Evolutionary conservation across 148 eudicot genomes (phyloP), one percentile per base, ranked within the genome.

Genomic region (Vaccinium macrocarpon): DNA sequence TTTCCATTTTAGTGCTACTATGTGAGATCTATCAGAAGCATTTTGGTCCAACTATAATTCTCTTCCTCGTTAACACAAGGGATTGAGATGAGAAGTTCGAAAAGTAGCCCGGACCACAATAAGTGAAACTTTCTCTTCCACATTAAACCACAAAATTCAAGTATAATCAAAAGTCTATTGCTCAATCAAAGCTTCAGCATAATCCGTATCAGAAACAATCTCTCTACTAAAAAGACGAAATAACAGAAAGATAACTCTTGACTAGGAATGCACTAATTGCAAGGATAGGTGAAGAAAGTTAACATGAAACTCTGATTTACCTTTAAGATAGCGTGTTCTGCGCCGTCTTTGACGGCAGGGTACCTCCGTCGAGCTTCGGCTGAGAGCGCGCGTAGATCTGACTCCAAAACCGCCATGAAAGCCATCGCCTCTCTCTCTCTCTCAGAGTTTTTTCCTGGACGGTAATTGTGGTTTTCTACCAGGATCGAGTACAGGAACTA

Each of bases 291-390:
- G 21, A 42, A 79, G 25, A 51, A 2, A 32, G 21, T 11, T 2
- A 25, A 27, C 78, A 16, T 29, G 68, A 35, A 18, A 9, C 19
- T 76, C 53, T 71, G 76, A 97, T 32, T 32, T 2, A 32, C 99
- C 98, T 97, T 97, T 15, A 97, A 52, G n/a, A 97, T 97, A 29
- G 99, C 99, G 82, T 97, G 99, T 72, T 97, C 99, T 18, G 99
- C 99, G 35, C 92, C 99, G 82, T 97, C 99, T 81, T 97, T 97
- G 51, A 97, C 89, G 81, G 99, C 93, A 70, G 99, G 99, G 61
- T 95, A 91, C 53, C 95, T 91, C 82, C 99, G 98, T 84, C 98
- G 98, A 87, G 99, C 97, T 89, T 97, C 99, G 49, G 95, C 88
- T 56, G 99, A 97, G 79, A 97, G 96, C 18, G 98, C 93, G 27